Percentiles rank a stretch among this genome's conserved stretches.
phyloP scores from a whole-genome alignment of 306 rosid species.

The Hippophae tibetana region DNA sequence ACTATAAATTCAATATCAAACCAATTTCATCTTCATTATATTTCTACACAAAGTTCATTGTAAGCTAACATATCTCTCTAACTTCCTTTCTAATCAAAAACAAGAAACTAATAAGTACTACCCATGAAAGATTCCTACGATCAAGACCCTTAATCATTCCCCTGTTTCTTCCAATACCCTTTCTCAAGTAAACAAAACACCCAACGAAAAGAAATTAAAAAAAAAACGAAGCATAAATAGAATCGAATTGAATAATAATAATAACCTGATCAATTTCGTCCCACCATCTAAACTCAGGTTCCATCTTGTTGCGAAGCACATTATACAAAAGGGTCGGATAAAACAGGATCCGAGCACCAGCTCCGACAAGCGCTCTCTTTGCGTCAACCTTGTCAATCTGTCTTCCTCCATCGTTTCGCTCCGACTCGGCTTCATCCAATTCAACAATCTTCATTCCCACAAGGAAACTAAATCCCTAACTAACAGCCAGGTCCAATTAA shows the following conservation, averaged over 20 bases:
- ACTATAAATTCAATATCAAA: too few relatives aligned
- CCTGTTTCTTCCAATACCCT: too few relatives aligned
- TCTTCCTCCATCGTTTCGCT: slow-evolving; percentile 28
- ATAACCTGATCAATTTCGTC: slow-evolving; percentile 92
- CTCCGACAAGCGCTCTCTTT: slow-evolving; percentile 85
- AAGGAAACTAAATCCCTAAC: slow-evolving; percentile 12
- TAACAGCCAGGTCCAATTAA: slow-evolving; percentile 8
- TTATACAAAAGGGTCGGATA: slow-evolving; percentile 93
- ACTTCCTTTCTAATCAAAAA: too few relatives aligned
- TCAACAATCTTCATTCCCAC: slow-evolving; percentile 77
- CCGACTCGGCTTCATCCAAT: slow-evolving; percentile 50
- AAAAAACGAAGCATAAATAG: too few relatives aligned
- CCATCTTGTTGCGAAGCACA: slow-evolving; percentile 91
- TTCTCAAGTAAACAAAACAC: too few relatives aligned
- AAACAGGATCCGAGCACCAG: slow-evolving; percentile 88
- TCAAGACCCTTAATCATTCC: too few relatives aligned
- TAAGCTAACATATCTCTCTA: too few relatives aligned
- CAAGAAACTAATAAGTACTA: too few relatives aligned
- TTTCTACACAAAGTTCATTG: too few relatives aligned
- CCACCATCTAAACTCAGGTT: slow-evolving; percentile 98
- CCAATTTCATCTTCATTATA: too few relatives aligned
- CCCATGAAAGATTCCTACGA: too few relatives aligned
- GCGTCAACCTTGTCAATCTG: slow-evolving; percentile 74
- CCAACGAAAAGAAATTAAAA: too few relatives aligned
- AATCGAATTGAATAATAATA: not conserved